Evolutionary conservation across 495 filamentous ascomycete genomes (phyloP), one percentile per base, ranked within the genome.

Genomic region (Annulohypoxylon stygium): DNA sequence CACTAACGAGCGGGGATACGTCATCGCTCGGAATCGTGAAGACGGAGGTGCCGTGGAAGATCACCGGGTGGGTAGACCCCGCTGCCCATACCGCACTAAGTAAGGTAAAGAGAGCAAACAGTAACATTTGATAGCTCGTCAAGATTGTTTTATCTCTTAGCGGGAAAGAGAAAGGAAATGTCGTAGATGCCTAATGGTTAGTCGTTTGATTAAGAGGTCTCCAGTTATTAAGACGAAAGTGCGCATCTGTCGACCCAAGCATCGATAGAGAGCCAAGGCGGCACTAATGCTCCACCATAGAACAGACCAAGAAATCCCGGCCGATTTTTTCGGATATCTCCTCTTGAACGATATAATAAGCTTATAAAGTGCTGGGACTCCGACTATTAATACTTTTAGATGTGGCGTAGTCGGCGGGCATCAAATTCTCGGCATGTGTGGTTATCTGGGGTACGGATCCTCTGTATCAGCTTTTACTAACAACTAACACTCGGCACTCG

Each of bases 391-490:
- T 55, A 18, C 10, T 36, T 36, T 10, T 36, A 14, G 30, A 12
- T 18, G 26, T 36, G 53, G 53, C 30, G 26, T 34, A 55, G 16
- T 55, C 16, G 20, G 16, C 2, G n/a, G 12, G 10, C 12, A 8
- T 30, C 25, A 2, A 16, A n/a, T 36, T 36, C 16, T 51, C 53
- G 14, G 14, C n/a, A 36, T 55, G 14, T 6, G 25, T 7, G 53
- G 30, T 55, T 18, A 55, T 55, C 53, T 55, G 53, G 53, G 53
- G 30, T 55, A 36, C 30, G 53, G 9, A 55, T 55, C 53, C 53
- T 55, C 30, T 18, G 16, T 36, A 18, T 55, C 30, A 55, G 53
- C 10, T 20, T 55, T 55, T 4, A 33, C 25, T 10, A 55, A 36
- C 14, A 55, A 55, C 12, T 14, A n/a, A 16, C 3, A 36, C 11